Evolutionary conservation across 306 rosid genomes (phyloP), one percentile per base, ranked within the genome.

Genomic region (Castanea crenata): DNA sequence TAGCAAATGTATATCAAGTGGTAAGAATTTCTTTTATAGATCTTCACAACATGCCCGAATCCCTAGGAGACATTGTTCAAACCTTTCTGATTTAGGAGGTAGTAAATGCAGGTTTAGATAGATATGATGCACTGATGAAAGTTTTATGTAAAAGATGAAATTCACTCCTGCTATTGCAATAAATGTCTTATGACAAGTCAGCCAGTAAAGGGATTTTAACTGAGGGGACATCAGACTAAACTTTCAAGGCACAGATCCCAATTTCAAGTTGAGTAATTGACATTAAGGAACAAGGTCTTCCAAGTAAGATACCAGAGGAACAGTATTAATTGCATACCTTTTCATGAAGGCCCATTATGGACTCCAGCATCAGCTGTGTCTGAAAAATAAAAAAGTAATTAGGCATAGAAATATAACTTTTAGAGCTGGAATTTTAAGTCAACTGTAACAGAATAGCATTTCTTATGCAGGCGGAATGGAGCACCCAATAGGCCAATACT

Each of bases 351-450:
- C 14, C 15, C 25, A 49, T 21, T 69, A 78, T 4, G 23, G 76
- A 78, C 29, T 78, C 76, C 81, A 69, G 56, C 61, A 21, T 56
- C 20, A 78, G 69, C 71, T 78, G 81, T 23, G 70, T 70, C 81
- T 78, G 81, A 63, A 63, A 63, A n/a, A 69, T 14, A 21, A 70
- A 41, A 55, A 2, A 55, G 4, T 34, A 4, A 7, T 20, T 23
- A 14, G 19, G 44, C 5, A 23, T 41, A 35, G 20, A 46, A 20
- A 27, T 63, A 13, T 15, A 5, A 25, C 38, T 29, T 63, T 5
- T 27, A 1, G 38, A 23, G 31, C 10, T 9, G 65, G 18, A 59
- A 59, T 59, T 8, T 23, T 59, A 14, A 27, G 69, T 63, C 41
- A 63, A 63, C 15, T 63, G n/a, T 25, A 27, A 63, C 15, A 49